phyloP scores from a whole-genome alignment of 192 early-diverging fungal genomes.

The Physocladia obscura region DNA sequence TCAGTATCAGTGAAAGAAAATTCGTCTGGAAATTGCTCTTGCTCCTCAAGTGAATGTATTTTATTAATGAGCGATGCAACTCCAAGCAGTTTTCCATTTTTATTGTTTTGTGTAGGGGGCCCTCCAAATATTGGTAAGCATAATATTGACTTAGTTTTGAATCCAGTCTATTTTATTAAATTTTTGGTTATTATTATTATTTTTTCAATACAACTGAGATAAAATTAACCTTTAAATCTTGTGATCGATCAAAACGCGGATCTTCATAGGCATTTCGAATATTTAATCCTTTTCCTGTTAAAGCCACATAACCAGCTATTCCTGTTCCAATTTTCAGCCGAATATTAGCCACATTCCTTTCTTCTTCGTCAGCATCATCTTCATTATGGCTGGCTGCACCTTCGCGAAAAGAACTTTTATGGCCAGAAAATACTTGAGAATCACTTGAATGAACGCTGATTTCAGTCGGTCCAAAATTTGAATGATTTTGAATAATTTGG shows the following conservation, averaged over 20 bases:
- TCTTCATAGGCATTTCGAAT: slow-evolving; percentile 39
- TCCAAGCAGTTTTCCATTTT: slow-evolving; percentile 13
- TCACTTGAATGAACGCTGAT: too few species aligned
- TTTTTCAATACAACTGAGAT: too few species aligned
- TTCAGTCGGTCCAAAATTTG: background rate
- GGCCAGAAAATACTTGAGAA: too few species aligned
- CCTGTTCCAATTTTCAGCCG: slow-evolving; percentile 29
- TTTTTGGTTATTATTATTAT: background rate
- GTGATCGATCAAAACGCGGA: slow-evolving; percentile 29
- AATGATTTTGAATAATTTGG: background rate
- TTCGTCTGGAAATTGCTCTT: background rate
- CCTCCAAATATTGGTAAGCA: slow-evolving; percentile 36
- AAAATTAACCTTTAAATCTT: slow-evolving; percentile 27
- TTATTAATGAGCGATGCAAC: slow-evolving; percentile 29
- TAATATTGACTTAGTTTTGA: slow-evolving; percentile 34
- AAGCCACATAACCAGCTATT: slow-evolving; percentile 38
- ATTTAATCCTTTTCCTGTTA: slow-evolving; percentile 28
- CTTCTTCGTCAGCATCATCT: background rate
- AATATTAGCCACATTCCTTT: slow-evolving; percentile 15
- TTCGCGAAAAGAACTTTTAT: too few species aligned
- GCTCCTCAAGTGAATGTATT: background rate
- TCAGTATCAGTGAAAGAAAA: slow-evolving; percentile 20
- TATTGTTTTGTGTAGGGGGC: background rate
- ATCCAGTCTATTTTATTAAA: slow-evolving; percentile 26
- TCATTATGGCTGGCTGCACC: too few species aligned